phyloP scores from a whole-genome alignment of 2,329 filamentous ascomycete genomes.

The Aspergillus piperis region DNA sequence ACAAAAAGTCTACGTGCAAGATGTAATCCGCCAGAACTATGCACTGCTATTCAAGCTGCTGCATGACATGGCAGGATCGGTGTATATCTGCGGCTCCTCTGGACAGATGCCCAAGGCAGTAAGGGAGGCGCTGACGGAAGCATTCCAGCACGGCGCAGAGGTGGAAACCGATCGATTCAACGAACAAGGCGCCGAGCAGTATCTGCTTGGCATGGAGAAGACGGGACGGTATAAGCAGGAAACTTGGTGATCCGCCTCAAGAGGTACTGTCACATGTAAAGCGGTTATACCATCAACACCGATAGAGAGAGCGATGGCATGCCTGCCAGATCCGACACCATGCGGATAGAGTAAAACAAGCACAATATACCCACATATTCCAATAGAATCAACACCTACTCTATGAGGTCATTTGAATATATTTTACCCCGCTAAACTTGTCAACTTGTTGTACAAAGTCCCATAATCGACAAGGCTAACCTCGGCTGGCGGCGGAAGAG shows the following conservation, averaged over 20 bases:
- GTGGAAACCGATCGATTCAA: constrained; percentile 39
- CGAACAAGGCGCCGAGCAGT: constrained; percentile 56
- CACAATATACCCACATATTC: not conserved
- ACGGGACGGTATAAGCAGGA: constrained; percentile 66
- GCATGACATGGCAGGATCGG: constrained; percentile 52
- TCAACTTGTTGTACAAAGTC: not conserved
- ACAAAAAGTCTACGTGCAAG: constrained; percentile 68
- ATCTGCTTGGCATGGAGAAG: constrained; percentile 61
- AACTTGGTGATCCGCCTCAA: constrained; percentile 58
- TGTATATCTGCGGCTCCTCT: constrained; percentile 57
- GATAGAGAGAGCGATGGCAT: not conserved
- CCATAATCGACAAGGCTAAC: constrained; percentile 24
- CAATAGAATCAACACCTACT: not conserved
- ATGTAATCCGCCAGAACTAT: constrained; percentile 57
- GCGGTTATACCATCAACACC: not conserved
- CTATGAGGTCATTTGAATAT: not conserved
- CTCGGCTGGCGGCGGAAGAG: constrained; percentile 34
- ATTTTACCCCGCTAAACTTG: no score
- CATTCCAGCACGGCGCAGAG: constrained; percentile 53
- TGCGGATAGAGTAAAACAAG: not conserved
- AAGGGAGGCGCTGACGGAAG: constrained; percentile 65
- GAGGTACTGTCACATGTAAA: not conserved
- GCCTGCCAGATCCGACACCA: no score
- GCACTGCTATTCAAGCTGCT: constrained; percentile 55
- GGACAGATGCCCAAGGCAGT: constrained; percentile 73